These are phyloP conservation scores for Nematodospora valgi DNA, from an alignment of 805 yeast genomes.

Conservation along the genomic window DNA sequence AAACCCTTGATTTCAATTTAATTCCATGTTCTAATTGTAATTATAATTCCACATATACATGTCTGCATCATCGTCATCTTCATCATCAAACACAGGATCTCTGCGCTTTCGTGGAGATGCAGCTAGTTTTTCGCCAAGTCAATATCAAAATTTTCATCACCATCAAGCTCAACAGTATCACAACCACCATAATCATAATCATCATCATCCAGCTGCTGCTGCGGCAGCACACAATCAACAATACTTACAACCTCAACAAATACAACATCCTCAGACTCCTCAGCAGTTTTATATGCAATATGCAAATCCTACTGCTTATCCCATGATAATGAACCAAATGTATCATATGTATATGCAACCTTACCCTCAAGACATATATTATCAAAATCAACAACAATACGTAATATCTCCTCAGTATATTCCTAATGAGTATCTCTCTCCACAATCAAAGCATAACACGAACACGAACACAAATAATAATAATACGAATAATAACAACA, in stretches of 20 bases:
- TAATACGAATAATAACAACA: no score
- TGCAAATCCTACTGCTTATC: constrained; percentile 11
- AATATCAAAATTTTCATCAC: constrained; percentile 9
- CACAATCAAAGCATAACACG: no score
- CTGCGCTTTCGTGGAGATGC: constrained; percentile 39
- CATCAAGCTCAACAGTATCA: constrained; percentile 3
- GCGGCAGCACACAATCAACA: constrained; percentile 4
- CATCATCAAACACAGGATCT: constrained; percentile 27
- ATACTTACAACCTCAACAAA: constrained; percentile 10
- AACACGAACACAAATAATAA: no score
- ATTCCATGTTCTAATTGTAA: neutral
- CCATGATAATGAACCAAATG: constrained; percentile 13
- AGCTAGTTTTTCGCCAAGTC: constrained; percentile 33
- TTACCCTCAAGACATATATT: no score
- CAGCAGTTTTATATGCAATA: constrained; percentile 14
- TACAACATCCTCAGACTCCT: constrained; percentile 11
- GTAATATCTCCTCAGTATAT: no score
- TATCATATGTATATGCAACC: constrained; percentile 11
- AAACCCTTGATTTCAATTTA: no score
- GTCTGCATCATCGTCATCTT: constrained; percentile 20
- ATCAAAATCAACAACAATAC: no score
- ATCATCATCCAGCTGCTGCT: constrained; percentile 1
- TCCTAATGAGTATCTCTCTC: no score
- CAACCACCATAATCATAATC: constrained; percentile 12
- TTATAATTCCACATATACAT: no score